phyloP scores from a whole-genome alignment of 305 asterid species.

The Plantago lanceolata region DNA sequence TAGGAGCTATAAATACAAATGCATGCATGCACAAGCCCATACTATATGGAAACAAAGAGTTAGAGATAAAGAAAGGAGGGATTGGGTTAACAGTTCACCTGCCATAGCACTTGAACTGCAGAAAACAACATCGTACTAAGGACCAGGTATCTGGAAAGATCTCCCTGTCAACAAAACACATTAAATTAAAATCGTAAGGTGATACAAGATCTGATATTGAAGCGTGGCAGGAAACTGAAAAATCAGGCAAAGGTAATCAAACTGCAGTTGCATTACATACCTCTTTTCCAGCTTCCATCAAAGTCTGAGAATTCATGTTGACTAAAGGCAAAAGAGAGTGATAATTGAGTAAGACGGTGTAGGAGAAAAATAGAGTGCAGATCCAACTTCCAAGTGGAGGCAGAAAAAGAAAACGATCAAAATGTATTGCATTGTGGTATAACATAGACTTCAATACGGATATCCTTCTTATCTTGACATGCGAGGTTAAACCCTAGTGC shows the following conservation, averaged over 20 bases:
- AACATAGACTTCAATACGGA: no score
- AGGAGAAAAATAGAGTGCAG: neutral
- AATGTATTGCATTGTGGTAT: no score
- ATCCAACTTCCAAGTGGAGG: no score
- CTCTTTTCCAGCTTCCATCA: constrained; percentile 27
- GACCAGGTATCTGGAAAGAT: constrained; percentile 28
- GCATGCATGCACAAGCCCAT: neutral
- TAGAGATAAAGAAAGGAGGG: neutral
- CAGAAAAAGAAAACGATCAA: no score
- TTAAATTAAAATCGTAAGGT: constrained; percentile 9
- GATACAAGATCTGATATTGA: constrained; percentile 5
- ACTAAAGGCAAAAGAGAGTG: constrained; percentile 26
- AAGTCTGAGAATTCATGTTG: constrained; percentile 24
- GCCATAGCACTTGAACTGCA: constrained; percentile 48
- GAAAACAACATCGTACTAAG: constrained; percentile 40
- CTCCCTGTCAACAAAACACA: constrained; percentile 23
- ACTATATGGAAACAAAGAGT: neutral
- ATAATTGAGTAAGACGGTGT: constrained; percentile 3
- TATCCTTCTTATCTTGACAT: no score
- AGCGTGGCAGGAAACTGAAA: constrained; percentile 6
- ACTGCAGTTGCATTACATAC: constrained; percentile 26
- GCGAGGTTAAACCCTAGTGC: no score
- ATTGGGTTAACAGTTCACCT: constrained; percentile 33
- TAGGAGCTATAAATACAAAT: neutral
- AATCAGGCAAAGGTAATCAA: constrained; percentile 10